Base-by-base conservation (phyloP, 2,329 filamentous ascomycete genomes). In the Magnaporthales sp. region DNA sequence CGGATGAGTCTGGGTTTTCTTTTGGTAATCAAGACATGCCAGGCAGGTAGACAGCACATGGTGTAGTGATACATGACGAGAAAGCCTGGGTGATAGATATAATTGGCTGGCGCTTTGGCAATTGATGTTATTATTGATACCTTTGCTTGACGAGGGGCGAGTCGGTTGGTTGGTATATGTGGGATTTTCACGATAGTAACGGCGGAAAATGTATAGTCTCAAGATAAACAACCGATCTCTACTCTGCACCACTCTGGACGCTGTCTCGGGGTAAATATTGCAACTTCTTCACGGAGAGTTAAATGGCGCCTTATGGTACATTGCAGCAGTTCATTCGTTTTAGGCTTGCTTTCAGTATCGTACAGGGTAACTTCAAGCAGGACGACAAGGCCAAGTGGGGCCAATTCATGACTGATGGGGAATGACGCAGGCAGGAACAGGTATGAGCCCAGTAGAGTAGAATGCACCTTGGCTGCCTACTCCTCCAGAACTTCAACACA, bases 1-100 rank as follows among this genome's bases (percentile, higher is more conserved):
- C 22, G 29, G 64, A 62, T 13, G 60, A 58, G 2, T 46, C 64
- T 22, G 13, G 31, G n/a, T 66, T 62, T 58, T 38, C 64, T 22
- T 66, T 66, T 24, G 38, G 26, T 13, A 58, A 31, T 24, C 51
- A 58, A 26, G 19, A 71, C 13, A 65, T 66, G 56, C 46, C 67
- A 69, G 24, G 38, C 38, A 46, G 38, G 15, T 46, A 46, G 15
- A 46, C 15, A 19, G 38, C n/a, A 38, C n/a, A 19, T 46, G 2
- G 15, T 46, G 1, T n/a, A 5, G 5, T 13, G 38, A n/a, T 46
- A 19, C 4, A 46, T 46, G 38, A 46, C 5, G 15, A 46, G 15
- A 5, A 46, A 46, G 15, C n/a, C 15, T 46, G 38, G 38, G n/a
- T n/a, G n/a, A n/a, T n/a, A n/a, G n/a, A n/a, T n/a, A n/a, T 19